phyloP scores from a whole-genome alignment of 768 basidiomycete species.

The Hemileccinum impolitum region DNA sequence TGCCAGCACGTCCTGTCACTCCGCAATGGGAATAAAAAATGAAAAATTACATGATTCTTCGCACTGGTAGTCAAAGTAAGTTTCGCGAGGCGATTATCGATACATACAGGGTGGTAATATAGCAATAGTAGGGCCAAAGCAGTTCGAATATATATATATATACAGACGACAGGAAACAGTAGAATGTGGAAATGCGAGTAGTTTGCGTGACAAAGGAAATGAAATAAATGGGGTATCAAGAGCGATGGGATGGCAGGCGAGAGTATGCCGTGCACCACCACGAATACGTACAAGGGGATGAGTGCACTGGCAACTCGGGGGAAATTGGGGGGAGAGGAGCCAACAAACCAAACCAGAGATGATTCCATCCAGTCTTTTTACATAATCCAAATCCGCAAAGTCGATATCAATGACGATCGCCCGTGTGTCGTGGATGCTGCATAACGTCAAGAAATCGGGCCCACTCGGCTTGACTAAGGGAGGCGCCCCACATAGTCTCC shows the following conservation, averaged over 20 bases:
- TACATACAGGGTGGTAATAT: conserved; percentile 24
- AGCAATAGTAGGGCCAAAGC: conserved; percentile 9
- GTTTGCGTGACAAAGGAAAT: conserved; percentile 15
- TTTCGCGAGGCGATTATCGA: conserved; percentile 4
- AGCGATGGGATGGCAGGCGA: conserved; percentile 1
- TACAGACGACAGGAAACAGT: conserved; percentile 10
- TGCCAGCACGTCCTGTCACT: too few species aligned
- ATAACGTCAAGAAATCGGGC: conserved; percentile 61
- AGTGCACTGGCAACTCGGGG: conserved; percentile 16
- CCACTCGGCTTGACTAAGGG: conserved; percentile 78
- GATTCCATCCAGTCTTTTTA: conserved; percentile 28
- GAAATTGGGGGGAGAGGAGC: conserved; percentile 5
- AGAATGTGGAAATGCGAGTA: conserved; percentile 20
- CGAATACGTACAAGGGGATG: conserved; percentile 21
- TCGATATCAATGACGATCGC: conserved; percentile 25
- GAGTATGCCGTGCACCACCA: conserved; percentile 17
- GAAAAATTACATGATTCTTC: background rate
- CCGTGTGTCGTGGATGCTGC: conserved; percentile 40
- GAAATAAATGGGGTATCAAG: conserved; percentile 12
- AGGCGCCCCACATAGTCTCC: conserved; percentile 69
- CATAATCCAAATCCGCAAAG: conserved; percentile 21
- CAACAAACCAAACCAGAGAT: conserved; percentile 19
- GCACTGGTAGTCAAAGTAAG: background rate
- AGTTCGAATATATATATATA: conserved; percentile 9
- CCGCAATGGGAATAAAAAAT: too few species aligned